phyloP scores from a whole-genome alignment of 2,329 filamentous ascomycete genomes.

The Fusarium vanettenii region DNA sequence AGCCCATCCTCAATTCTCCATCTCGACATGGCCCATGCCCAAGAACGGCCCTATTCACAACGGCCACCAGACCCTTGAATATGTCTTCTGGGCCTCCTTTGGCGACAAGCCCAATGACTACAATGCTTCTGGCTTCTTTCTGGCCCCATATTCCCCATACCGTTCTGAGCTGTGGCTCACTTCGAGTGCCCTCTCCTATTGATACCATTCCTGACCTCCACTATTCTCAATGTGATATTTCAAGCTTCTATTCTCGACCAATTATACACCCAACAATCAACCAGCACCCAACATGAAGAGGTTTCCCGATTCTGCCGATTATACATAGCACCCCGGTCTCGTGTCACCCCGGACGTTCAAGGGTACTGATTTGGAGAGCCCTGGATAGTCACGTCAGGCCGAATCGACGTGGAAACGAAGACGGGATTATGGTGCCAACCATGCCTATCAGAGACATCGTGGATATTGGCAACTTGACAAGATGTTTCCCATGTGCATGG shows the following conservation, averaged over 20 bases:
- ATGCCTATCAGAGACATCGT: neutral
- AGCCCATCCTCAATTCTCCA: neutral
- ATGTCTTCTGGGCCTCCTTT: slow-evolving; percentile 10
- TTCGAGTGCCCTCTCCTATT: slow-evolving; percentile 20
- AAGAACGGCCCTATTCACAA: slow-evolving; percentile 20
- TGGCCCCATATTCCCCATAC: slow-evolving; percentile 19
- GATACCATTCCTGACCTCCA: slow-evolving; percentile 26
- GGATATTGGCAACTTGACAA: slow-evolving; percentile 8
- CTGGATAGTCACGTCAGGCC: slow-evolving; percentile 20
- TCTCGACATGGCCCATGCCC: slow-evolving; percentile 8
- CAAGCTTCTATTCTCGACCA: neutral
- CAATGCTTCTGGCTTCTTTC: slow-evolving; percentile 32
- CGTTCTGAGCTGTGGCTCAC: slow-evolving; percentile 16
- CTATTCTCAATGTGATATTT: neutral
- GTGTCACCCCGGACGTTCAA: slow-evolving; percentile 5
- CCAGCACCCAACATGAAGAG: neutral
- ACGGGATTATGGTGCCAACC: slow-evolving; percentile 2
- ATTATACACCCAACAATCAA: neutral
- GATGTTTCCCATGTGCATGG: neutral
- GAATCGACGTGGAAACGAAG: neutral
- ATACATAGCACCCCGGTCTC: neutral
- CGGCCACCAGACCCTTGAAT: slow-evolving; percentile 13
- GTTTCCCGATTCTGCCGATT: neutral
- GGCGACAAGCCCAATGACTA: slow-evolving; percentile 18
- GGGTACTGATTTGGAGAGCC: slow-evolving; percentile 1